Evolutionary conservation across 192 early-diverging fungal species (phyloP), one percentile per base, ranked within the genome.

Genomic region (Haplosporangium gracile): DNA sequence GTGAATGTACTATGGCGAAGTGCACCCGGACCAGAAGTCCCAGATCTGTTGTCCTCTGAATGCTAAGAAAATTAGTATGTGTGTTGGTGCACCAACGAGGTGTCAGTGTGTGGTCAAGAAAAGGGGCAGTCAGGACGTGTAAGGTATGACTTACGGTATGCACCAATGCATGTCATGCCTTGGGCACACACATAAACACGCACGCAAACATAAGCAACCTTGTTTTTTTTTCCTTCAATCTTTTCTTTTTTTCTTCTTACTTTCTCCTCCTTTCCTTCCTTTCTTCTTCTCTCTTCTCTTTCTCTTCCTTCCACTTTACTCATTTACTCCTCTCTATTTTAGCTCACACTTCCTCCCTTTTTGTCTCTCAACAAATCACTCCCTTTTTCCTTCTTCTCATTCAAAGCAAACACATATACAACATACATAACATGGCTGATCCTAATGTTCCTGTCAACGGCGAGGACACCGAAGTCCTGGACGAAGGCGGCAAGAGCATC

Each of bases 401-500:
- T 75, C 16, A 29, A 18, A 18, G 18, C 72, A 55, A 20, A 20
- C 75, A 43, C 63, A 3, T 32, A 10, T 13, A 32, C 40, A 32
- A 24, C 15, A n/a, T 13, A 22, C 57, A 11, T 53, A 34, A 24
- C 49, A 76, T 76, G 75, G 38, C 75, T 1, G 77, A 78, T 24
- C 69, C 71, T 49, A 78, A 75, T 65, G 36, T 57, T 40, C 63
- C 79, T 16, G 49, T 32, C 49, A 72, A 88, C 16, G 86, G 83
- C 71, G 90, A 91, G 53, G 94, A 94, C 49, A 92, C 95, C 72
- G 95, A 97, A 78, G 94, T 95, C 53, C 93, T 97, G 34, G 96
- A 95, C 75, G 96, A 96, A 9, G 94, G 96, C 83, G 91, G 94
- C 7, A 90, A 92, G 51, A 95, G 90, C 85, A 98, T 99, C 72